Evolutionary conservation across 805 yeast genomes (phyloP).

Genomic region (Hanseniaspora taiwanica): DNA sequence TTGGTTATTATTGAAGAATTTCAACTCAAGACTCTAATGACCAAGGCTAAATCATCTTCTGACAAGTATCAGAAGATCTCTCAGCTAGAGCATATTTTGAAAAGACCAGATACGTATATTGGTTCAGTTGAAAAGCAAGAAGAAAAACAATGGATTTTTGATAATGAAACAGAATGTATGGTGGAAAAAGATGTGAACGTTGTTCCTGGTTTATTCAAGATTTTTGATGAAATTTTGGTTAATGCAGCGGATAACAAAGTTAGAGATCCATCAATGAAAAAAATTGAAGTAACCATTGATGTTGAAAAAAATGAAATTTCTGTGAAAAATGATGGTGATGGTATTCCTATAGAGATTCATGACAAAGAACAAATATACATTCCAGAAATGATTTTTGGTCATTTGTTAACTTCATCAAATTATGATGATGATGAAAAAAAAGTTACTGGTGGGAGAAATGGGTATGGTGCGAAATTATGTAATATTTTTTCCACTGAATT

Average conservation of each 20-base stretch:
- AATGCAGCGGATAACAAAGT: slow-evolving; percentile 98
- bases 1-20: too few relatives aligned
- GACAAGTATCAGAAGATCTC: slow-evolving; percentile 87
- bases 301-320: slow-evolving; percentile 60
- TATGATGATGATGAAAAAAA: slow-evolving; percentile 92
- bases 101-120: slow-evolving; percentile 95
- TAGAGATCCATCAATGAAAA: slow-evolving; percentile 83
- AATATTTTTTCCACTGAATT: slow-evolving; percentile 88
- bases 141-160: slow-evolving; percentile 75
- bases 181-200: slow-evolving; percentile 49
- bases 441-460: slow-evolving; percentile 97
- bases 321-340: slow-evolving; percentile 86
- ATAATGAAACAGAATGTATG: slow-evolving; percentile 51
- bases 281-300: slow-evolving; percentile 70
- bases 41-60: slow-evolving; percentile 37
- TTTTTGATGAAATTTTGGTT: slow-evolving; percentile 92
- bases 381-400: slow-evolving; percentile 94
- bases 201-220: slow-evolving; percentile 93
- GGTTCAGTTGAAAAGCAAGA: slow-evolving; percentile 84
- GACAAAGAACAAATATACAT: slow-evolving; percentile 83
- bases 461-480: slow-evolving; percentile 95
- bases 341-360: slow-evolving; percentile 92
- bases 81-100: slow-evolving; percentile 89
- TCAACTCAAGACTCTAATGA: too few relatives aligned
- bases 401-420: slow-evolving; percentile 85